phyloP scores from a whole-genome alignment of 1,284 basidiomycete species.

The Laetiporus sulphureus region DNA sequence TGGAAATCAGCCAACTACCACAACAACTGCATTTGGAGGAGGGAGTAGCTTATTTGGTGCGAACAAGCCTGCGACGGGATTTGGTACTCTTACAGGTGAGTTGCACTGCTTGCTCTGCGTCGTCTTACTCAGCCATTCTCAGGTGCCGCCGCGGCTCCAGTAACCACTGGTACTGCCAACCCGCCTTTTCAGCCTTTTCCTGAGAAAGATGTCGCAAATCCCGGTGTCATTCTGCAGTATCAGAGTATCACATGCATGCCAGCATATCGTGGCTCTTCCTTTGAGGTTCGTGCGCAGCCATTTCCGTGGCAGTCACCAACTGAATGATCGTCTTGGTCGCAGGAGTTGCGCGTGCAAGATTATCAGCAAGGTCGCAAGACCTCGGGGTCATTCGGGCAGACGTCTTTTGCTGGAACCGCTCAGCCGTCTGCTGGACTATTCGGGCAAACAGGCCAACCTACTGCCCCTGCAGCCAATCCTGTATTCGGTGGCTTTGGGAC shows the following conservation, averaged over 20 bases:
- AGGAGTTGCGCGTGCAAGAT: slow-evolving; percentile 74
- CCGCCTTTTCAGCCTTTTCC: slow-evolving; percentile 45
- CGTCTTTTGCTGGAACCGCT: slow-evolving; percentile 34
- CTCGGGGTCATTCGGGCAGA: slow-evolving; percentile 40
- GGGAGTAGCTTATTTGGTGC: slow-evolving; percentile 35
- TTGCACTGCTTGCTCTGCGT: no score
- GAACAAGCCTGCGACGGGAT: slow-evolving; percentile 43
- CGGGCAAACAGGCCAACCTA: slow-evolving; percentile 21
- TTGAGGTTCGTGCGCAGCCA: slow-evolving; percentile 44
- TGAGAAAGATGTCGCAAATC: slow-evolving; percentile 53
- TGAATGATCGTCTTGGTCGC: slow-evolving; percentile 7
- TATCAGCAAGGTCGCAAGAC: slow-evolving; percentile 74
- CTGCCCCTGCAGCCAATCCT: slow-evolving; percentile 22
- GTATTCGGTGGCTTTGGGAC: slow-evolving; percentile 26
- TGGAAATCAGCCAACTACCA: slow-evolving; percentile 20
- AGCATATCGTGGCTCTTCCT: slow-evolving; percentile 60
- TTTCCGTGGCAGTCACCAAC: slow-evolving; percentile 5
- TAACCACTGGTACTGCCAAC: slow-evolving; percentile 59
- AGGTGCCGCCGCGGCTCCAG: slow-evolving; percentile 25
- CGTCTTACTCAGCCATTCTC: no score
- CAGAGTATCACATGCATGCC: slow-evolving; percentile 73
- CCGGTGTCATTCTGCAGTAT: slow-evolving; percentile 46
- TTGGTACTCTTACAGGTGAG: slow-evolving; percentile 38
- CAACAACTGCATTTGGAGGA: slow-evolving; percentile 22
- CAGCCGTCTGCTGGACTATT: slow-evolving; percentile 25